These are phyloP conservation scores for Suaeda aralocaspica DNA, from an alignment of 148 eudicot genomes.

Conservation along the genomic window DNA sequence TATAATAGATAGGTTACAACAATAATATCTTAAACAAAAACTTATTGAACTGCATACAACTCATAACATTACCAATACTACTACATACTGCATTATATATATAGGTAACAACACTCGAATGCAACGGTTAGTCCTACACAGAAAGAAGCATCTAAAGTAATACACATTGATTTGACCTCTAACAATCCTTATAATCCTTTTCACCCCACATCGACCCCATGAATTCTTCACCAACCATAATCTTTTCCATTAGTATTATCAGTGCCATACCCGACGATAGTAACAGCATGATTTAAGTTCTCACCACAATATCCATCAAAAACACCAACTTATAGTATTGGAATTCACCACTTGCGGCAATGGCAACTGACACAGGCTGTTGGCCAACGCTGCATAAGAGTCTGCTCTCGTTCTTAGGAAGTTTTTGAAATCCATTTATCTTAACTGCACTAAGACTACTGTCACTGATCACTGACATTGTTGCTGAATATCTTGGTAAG, in stretches of 20 bases:
- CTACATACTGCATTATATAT: no score
- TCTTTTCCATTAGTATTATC: background rate
- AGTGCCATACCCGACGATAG: slow-evolving; percentile 33
- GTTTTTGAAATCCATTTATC: slow-evolving; percentile 15
- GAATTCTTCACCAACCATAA: slow-evolving; percentile 42
- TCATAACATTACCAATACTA: no score
- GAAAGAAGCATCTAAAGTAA: background rate
- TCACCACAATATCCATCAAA: slow-evolving; percentile 23
- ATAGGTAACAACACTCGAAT: no score
- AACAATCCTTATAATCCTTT: slow-evolving; percentile 29
- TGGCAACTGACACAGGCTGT: slow-evolving; percentile 31
- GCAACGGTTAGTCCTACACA: no score
- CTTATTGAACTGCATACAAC: no score
- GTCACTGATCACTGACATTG: background rate
- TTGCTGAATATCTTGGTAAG: slow-evolving; percentile 26
- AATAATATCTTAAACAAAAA: no score
- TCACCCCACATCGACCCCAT: slow-evolving; percentile 43
- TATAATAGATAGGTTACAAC: no score
- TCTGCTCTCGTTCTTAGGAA: slow-evolving; percentile 25
- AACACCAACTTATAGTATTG: slow-evolving; percentile 24
- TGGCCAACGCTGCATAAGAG: slow-evolving; percentile 27
- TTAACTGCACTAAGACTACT: slow-evolving; percentile 8
- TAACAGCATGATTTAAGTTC: slow-evolving; percentile 30
- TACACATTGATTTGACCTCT: slow-evolving; percentile 18
- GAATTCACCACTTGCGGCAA: slow-evolving; percentile 22